Evolutionary conservation across 2,329 filamentous ascomycete genomes (phyloP), one percentile per base, ranked within the genome.

Genomic region (Hymenoscyphus infarciens): DNA sequence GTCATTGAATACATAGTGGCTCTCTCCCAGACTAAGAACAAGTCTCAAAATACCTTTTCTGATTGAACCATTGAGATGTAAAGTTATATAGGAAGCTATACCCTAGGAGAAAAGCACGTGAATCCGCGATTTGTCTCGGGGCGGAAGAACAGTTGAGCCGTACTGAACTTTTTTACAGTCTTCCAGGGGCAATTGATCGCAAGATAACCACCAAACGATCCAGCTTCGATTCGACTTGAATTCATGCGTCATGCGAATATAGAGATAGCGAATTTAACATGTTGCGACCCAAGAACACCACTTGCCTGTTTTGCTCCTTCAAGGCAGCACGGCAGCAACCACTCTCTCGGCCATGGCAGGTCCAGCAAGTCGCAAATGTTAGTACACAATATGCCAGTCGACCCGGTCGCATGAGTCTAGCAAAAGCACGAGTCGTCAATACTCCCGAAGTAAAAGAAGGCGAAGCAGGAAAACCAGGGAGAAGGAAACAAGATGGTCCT

Each of bases 401-500:
- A 60, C 71, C 71, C 11, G 63, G 63, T 45, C 67, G 72, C 33
- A 70, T 73, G 67, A 69, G 64, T 58, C 62, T 73, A 7, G 68
- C 69, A n/a, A 60, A 64, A 31, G 65, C 69, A 22, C 65, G 65
- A 54, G 61, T 54, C 10, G 69, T 73, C n/a, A 60, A 63, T 19
- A 65, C 61, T 4, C 57, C 66, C 19, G 62, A 66, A 35, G 19
- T 13, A n/a, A 61, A 19, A 49, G 33, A 49, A 22, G 52, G 59
- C 10, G 59, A 49, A 38, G 56, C 38, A 35, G 64, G 57, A 10
- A 57, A 72, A 53, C 77, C 78, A 2, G 66, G 72, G 8, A 74
- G 75, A 53, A 76, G 77, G 62, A 76, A 77, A 57, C 75, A 75
- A 61, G 77, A 80, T 66, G 81, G 82, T 5, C 84, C 85, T 2